phyloP scores from a whole-genome alignment of 75 land plant species.

The Picea glauca region DNA sequence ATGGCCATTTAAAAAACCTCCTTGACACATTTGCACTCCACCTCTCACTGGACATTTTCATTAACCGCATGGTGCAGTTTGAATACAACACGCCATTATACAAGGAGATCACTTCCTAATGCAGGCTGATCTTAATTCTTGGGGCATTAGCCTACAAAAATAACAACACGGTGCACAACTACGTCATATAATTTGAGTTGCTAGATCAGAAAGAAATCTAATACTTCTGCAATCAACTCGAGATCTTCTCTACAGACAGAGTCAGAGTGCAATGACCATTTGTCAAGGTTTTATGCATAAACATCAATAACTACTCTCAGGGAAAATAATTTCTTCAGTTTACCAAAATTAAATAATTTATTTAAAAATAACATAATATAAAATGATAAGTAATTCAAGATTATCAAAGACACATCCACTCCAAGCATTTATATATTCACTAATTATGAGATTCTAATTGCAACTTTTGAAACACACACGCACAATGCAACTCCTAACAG shows the following conservation, averaged over 20 bases:
- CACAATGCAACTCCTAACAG: too few species aligned
- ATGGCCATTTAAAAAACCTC: conserved; percentile 36
- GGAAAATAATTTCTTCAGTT: too few species aligned
- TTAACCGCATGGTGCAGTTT: conserved; percentile 3
- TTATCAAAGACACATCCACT: too few species aligned
- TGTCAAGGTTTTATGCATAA: background rate
- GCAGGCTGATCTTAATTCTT: background rate
- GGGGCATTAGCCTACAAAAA: conserved; percentile 7
- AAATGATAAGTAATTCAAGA: too few species aligned
- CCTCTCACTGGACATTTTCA: conserved; percentile 54
- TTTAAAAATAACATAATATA: too few species aligned
- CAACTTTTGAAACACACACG: too few species aligned
- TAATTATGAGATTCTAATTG: too few species aligned
- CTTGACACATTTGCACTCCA: conserved; percentile 23
- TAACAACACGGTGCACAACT: conserved; percentile 1
- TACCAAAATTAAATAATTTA: too few species aligned
- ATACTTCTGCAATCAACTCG: background rate
- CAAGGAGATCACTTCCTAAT: background rate
- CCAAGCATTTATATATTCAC: too few species aligned
- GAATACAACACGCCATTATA: conserved; percentile 7
- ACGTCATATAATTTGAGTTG: background rate
- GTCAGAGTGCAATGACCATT: background rate
- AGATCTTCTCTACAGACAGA: background rate
- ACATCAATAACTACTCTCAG: background rate
- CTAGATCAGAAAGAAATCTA: background rate